A percentile compares a stretch with the other conserved stretches of the same genome.
These are phyloP conservation scores for Mycena venus DNA, from an alignment of 768 basidiomycete species.

Conservation along the genomic window DNA sequence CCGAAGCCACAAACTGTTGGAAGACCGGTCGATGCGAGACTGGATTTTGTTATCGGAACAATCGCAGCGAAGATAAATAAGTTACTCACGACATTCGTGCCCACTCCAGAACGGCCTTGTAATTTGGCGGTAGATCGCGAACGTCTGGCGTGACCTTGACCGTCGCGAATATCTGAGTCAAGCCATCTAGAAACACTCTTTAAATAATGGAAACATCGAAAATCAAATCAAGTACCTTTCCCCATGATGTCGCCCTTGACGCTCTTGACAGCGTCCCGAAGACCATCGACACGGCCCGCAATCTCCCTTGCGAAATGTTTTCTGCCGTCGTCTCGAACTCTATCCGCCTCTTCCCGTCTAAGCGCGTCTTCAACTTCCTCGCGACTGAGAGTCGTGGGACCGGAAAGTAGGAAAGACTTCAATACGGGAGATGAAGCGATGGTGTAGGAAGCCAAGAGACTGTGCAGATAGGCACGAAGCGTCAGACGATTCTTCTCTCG, in stretches of 20 bases:
- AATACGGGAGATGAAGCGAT: conserved; percentile 91
- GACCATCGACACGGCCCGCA: conserved; percentile 84
- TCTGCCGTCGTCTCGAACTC: conserved; percentile 87
- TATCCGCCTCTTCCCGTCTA: conserved; percentile 90
- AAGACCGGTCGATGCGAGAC: conserved; percentile 97
- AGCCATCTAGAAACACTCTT: conserved; percentile 71
- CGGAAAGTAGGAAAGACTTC: conserved; percentile 85
- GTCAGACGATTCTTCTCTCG: conserved; percentile 97
- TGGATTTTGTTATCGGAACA: conserved; percentile 46
- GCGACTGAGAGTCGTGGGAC: conserved; percentile 74
- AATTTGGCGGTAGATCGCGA: conserved; percentile 84
- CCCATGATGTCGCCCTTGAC: conserved; percentile 96
- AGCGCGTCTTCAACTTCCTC: conserved; percentile 86
- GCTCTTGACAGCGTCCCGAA: conserved; percentile 85
- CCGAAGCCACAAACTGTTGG: conserved; percentile 93
- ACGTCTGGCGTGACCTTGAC: conserved; percentile 87
- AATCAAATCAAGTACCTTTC: too few species aligned
- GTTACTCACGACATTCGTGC: conserved; percentile 91
- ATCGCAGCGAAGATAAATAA: not conserved
- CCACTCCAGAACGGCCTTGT: conserved; percentile 95
- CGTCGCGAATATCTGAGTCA: conserved; percentile 89
- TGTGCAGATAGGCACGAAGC: conserved; percentile 91
- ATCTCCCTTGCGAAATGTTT: conserved; percentile 91
- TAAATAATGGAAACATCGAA: too few species aligned
- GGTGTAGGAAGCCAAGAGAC: conserved; percentile 75